Evolutionary conservation across 1,284 basidiomycete species (phyloP).

Genomic region (Vanrija pseudolonga): DNA sequence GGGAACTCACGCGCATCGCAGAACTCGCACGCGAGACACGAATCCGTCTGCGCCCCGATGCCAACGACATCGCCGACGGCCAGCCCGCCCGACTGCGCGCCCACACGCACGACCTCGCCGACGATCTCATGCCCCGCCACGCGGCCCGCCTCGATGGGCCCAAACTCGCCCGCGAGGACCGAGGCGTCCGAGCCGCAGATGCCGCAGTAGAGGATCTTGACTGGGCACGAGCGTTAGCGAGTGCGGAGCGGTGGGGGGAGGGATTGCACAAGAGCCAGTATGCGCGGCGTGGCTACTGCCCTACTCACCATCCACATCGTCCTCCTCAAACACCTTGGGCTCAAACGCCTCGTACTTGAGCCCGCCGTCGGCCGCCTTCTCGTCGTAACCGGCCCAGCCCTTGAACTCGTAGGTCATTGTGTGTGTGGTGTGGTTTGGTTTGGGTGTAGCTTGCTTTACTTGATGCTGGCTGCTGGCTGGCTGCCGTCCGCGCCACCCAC

Average conservation of each 20-base stretch:
- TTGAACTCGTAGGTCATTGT: slow-evolving; percentile 17
- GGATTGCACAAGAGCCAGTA: too few species aligned
- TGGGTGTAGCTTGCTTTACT: too few species aligned
- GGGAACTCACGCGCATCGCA: slow-evolving; percentile 44
- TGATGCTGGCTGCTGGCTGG: too few species aligned
- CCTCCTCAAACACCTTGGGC: slow-evolving; percentile 46
- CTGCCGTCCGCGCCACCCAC: too few species aligned
- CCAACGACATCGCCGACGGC: slow-evolving; percentile 52
- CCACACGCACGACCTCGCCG: slow-evolving; percentile 27
- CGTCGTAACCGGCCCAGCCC: slow-evolving; percentile 43
- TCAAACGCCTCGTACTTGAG: slow-evolving; percentile 42
- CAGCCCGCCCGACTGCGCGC: slow-evolving; percentile 20
- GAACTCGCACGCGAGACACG: slow-evolving; percentile 46
- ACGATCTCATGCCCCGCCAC: slow-evolving; percentile 33
- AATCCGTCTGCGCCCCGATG: slow-evolving; percentile 53
- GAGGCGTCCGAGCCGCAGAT: slow-evolving; percentile 17
- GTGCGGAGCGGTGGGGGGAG: too few species aligned
- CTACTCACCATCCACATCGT: slow-evolving; percentile 43
- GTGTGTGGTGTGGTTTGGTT: too few species aligned
- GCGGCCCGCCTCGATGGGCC: background rate
- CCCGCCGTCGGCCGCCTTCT: slow-evolving; percentile 43
- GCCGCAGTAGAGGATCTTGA: slow-evolving; percentile 15
- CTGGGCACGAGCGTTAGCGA: too few species aligned
- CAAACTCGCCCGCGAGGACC: slow-evolving; percentile 18
- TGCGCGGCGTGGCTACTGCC: too few species aligned